Evolutionary conservation across 1,139 yeast genomes (phyloP), one percentile per base, ranked within the genome.

Genomic region (Hemisphaericaspora subhashii): DNA sequence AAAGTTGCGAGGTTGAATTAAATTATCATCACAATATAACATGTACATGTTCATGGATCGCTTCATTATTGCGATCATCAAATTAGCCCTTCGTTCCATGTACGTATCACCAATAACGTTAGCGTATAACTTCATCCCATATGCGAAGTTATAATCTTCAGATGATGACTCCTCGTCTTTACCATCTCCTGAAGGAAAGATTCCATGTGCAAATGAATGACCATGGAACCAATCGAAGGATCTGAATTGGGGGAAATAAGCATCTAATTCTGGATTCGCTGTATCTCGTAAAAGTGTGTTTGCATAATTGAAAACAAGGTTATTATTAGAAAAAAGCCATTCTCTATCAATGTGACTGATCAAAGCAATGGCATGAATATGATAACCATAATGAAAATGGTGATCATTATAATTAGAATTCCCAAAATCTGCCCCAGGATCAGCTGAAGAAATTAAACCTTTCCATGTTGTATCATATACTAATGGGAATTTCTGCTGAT

Each of bases 341-440:
- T 49, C 37, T 10, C 50, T 46, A 50, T 84, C 92, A 18, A 81
- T 77, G 39, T 72, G 59, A 1, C 79, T 82, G 9, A 81, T 62
- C 13, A 85, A 60, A 0, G 90, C 86, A 37, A 84, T 80, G 0
- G 92, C 86, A 54, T 83, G 84, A 30, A 85, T 73, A 52, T 82
- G 88, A 50, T 85, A 85, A 1, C 88, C 87, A 53, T 83, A 85
- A 60, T 85, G 92, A 68, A 85, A 85, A 59, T 85, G 92, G 52
- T 85, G 94, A 52, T 85, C 94, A 52, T 85, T 85, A 55, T 84
- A 85, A 53, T 77, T 81, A 9, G 89, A 72, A 53, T 85, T 85
- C 39, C 94, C 94, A 56, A 81, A 85, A 64, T 85, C 94, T 1
- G 81, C 81, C 13, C 68, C 78, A 1, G 81, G 72, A 1, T 78